Evolutionary conservation across 1,284 basidiomycete species (phyloP).

Genomic region (Lentinus polychrous): DNA sequence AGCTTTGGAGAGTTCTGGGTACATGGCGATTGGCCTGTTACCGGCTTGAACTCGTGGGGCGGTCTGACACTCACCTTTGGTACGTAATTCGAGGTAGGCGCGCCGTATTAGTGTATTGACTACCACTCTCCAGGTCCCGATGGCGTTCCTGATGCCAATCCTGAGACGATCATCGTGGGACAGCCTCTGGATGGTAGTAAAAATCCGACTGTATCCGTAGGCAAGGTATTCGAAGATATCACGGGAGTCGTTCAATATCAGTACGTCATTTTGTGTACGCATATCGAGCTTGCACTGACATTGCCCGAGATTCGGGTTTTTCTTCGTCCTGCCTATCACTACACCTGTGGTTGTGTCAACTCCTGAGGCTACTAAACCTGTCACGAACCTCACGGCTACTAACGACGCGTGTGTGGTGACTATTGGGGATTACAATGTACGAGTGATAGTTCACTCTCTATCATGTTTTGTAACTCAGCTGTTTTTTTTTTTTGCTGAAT

Average conservation of each 20-base stretch:
- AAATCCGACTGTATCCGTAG: constrained; percentile 45
- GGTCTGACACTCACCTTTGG: constrained; percentile 49
- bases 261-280: constrained; percentile 14
- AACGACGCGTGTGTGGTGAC: constrained; percentile 28
- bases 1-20: constrained; percentile 55
- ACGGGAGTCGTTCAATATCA: constrained; percentile 49
- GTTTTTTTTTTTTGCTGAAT: neutral
- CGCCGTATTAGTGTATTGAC: neutral
- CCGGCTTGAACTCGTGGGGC: constrained; percentile 46
- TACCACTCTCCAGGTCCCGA: constrained; percentile 30
- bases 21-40: constrained; percentile 47
- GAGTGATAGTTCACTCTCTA: constrained; percentile 6
- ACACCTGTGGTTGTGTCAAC: constrained; percentile 40
- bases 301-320: constrained; percentile 36
- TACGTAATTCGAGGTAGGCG: constrained; percentile 15
- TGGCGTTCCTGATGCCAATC: constrained; percentile 49
- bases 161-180: constrained; percentile 48
- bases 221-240: constrained; percentile 42
- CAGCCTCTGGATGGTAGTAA: constrained; percentile 46
- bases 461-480: neutral
- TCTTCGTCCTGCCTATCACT: constrained; percentile 47
- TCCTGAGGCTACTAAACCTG: constrained; percentile 29
- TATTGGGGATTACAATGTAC: constrained; percentile 54
- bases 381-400: constrained; percentile 38
- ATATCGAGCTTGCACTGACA: neutral